phyloP scores from a whole-genome alignment of 441 rosid species.

The Syzygium malaccense region DNA sequence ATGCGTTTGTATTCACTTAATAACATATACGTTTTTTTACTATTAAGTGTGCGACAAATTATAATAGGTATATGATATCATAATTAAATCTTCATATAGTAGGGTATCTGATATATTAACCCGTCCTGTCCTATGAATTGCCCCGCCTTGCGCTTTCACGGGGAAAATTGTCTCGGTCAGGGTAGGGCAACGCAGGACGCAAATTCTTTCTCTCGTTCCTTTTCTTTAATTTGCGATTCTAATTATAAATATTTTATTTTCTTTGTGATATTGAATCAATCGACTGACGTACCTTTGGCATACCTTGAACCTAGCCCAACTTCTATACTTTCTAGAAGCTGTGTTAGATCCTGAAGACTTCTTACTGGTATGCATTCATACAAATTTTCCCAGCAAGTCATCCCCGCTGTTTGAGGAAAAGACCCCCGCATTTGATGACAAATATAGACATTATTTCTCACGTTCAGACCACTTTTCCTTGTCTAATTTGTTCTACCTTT shows the following conservation, averaged over 20 bases:
- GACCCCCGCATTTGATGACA: background rate
- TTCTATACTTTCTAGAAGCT: background rate
- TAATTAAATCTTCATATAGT: too few relatives aligned
- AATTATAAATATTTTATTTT: background rate
- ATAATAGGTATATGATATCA: background rate
- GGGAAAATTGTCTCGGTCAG: background rate
- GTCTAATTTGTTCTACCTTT: background rate
- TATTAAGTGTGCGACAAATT: background rate
- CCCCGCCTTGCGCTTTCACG: background rate
- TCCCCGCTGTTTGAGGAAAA: background rate
- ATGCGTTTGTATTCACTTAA: background rate
- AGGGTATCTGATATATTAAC: background rate
- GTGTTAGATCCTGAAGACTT: background rate
- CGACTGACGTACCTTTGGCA: background rate
- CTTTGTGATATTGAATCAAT: background rate
- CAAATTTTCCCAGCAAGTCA: background rate
- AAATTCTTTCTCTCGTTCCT: background rate
- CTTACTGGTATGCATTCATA: background rate
- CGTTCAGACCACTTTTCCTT: background rate
- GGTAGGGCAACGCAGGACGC: background rate
- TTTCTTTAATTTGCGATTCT: background rate
- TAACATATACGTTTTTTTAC: background rate
- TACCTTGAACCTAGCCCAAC: background rate
- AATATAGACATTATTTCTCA: background rate
- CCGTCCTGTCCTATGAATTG: background rate